Base-by-base conservation (phyloP, 2,329 filamentous ascomycete genomes). In the Cytospora leucostoma region DNA sequence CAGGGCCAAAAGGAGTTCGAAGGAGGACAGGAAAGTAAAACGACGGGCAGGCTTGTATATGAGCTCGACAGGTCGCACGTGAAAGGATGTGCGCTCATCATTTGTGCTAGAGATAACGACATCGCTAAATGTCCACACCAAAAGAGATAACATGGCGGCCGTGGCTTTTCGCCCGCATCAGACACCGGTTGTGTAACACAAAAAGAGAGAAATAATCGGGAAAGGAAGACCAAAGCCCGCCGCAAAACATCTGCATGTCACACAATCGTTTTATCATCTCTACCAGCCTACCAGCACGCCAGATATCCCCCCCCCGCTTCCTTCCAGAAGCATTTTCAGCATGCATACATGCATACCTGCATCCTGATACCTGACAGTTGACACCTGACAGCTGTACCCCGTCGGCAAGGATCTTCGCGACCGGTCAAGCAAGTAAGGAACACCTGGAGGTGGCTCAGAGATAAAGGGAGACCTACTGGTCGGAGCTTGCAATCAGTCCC, bases 51-150 rank as follows among this genome's bases (percentile, higher is more conserved):
- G n/a, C 13, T 50, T 21, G 6, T 12, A 32, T 57, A 4, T 56
- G 38, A 13, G 21, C 27, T n/a, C 38, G 27, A 56, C 55, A 17
- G 21, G 50, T 52, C 27, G 13, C 40, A 50, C 55, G 19, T 8
- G 7, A 32, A 44, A 57, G 52, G 40, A 40, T 38, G 49, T 33
- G 34, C 34, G 56, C 56, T 62, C 60, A 62, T 56, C 63, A 65
- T 65, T 47, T 47, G 38, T 51, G 32, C 61, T 21, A 37, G 52
- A 40, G 63, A 65, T 65, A 65, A 65, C 63, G 63, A 63, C 63
- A 65, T 63, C 51, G 27, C 37, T 19, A 35, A n/a, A 52, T 10
- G n/a, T 34, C 35, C 7, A 33, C 44, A 8, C 40, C 40, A 34
- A 37, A 58, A 44, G 32, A 65, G 63, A 65, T 65, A 65, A 62